phyloP scores from a whole-genome alignment of 345 rosid genomes.

The Excoecaria agallocha region DNA sequence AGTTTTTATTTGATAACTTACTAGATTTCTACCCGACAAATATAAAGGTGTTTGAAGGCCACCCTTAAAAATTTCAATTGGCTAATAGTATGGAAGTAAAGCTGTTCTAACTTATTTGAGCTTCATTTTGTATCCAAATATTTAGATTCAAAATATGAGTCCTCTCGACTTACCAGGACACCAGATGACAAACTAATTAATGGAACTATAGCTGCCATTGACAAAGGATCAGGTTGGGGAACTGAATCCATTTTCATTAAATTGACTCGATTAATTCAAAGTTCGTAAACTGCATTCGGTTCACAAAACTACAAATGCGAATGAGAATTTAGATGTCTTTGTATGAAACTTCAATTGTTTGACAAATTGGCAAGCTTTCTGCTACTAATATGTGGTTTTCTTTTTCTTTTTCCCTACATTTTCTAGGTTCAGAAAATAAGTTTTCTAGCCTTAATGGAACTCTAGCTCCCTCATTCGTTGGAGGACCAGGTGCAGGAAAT shows the following conservation, averaged over 20 bases:
- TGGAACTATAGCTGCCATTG: not conserved
- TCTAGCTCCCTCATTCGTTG: not conserved
- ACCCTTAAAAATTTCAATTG: not conserved
- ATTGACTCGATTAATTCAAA: not conserved
- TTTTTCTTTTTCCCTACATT: not conserved
- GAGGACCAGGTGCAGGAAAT: not conserved
- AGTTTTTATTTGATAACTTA: not conserved
- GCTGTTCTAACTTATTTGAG: not conserved
- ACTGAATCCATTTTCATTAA: not conserved
- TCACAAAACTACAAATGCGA: not conserved
- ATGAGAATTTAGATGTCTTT: not conserved
- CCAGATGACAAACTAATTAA: not conserved
- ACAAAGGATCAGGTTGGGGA: constrained; percentile 3
- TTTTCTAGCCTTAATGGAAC: not conserved
- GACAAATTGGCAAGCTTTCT: not conserved
- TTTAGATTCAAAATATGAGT: not conserved
- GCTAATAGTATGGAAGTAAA: not conserved
- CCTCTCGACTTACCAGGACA: not conserved
- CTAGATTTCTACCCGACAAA: not conserved
- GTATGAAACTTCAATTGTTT: not conserved
- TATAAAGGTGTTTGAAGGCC: not conserved
- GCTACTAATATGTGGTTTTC: not conserved
- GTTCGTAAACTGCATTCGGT: not conserved
- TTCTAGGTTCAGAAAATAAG: not conserved
- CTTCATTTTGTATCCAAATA: not conserved